Base-by-base conservation (phyloP, 2,329 filamentous ascomycete species). In the Cercospora berteroae region DNA sequence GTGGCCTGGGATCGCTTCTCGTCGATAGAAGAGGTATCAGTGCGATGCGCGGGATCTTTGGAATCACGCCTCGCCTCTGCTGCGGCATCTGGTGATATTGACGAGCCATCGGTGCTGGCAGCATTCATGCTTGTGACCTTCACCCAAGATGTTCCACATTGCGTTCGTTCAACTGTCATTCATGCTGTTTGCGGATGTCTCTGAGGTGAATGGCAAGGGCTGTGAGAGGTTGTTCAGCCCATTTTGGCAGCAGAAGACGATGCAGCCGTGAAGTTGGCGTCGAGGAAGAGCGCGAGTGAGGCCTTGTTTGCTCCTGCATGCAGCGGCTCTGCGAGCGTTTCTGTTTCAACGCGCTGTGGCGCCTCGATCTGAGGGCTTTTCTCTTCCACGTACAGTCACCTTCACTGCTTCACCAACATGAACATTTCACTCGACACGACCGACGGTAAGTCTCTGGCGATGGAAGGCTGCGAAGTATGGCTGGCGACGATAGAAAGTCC, bases 401-500 rank as follows among this genome's bases (percentile, higher is more conserved):
- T n/a, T 27, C 23, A 55, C 48, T 55, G 48, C 48, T 27, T n/a
- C 48, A 55, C 23, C 48, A 29, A 55, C 48, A 55, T 27, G 23
- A 16, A 7, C 20, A 27, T 13, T 29, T 27, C 48, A 27, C 48
- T 55, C 20, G 23, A 25, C 20, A 29, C 13, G 23, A 29, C 48
- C 48, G 48, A 55, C 48, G 48, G 48, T 55, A 55, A 55, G 48
- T 29, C 13, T 29, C 13, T 55, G 48, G 48, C 50, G 18, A 66
- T 66, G 64, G 59, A 66, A 36, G 64, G 64, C 20, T 63, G 64
- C 52, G 59, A 66, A 39, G 52, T 66, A 5, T 66, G 64, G 64
- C 33, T 23, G 31, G 56, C 27, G 6, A 48, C 33, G 13, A 20
- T 16, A 12, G 44, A 66, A 33, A 36, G 36, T 33, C 25, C 27